A percentile compares a stretch with the other conserved stretches of the same genome.
Conservation (phyloP, 257 asterid genomes). For the Scutellaria minor region DNA sequence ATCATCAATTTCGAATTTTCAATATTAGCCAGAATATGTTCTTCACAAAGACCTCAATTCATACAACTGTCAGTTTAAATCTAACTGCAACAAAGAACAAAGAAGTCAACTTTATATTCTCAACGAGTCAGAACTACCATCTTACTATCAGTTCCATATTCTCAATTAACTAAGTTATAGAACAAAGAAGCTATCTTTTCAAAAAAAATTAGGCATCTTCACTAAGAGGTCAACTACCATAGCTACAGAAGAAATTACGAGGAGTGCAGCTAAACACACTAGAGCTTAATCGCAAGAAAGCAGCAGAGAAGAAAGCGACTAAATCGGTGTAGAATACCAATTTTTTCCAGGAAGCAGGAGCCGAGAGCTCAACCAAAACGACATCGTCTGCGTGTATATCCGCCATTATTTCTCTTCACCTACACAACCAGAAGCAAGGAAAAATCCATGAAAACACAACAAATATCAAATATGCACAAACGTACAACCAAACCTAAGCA, state of each 20-base stretch:
- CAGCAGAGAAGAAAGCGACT: background rate
- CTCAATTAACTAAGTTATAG: no score
- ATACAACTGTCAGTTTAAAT: background rate
- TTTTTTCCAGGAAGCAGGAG: constrained; percentile 78
- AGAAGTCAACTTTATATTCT: background rate
- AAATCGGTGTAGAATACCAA: constrained; percentile 43
- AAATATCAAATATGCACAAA: constrained; percentile 20
- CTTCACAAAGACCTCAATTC: no score
- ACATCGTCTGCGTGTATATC: constrained; percentile 43
- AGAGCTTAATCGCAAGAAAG: constrained; percentile 5
- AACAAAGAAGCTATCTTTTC: no score
- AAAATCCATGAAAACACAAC: constrained; percentile 27
- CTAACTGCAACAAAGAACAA: background rate
- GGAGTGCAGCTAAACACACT: no score
- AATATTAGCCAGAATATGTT: no score
- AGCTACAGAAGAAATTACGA: background rate
- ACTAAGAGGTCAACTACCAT: no score
- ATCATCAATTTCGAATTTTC: no score
- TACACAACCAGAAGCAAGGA: constrained; percentile 39
- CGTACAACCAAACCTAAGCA: constrained; percentile 22
- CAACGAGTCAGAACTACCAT: background rate
- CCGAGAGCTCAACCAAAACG: constrained; percentile 68
- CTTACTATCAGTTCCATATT: no score
- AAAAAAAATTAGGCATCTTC: no score
- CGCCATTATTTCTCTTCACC: constrained; percentile 48